Percentiles rank a stretch among this genome's conserved stretches.
phyloP scores from a whole-genome alignment of 371 early-diverging fungal species.

The Batrachochytrium dendrobatidis region DNA sequence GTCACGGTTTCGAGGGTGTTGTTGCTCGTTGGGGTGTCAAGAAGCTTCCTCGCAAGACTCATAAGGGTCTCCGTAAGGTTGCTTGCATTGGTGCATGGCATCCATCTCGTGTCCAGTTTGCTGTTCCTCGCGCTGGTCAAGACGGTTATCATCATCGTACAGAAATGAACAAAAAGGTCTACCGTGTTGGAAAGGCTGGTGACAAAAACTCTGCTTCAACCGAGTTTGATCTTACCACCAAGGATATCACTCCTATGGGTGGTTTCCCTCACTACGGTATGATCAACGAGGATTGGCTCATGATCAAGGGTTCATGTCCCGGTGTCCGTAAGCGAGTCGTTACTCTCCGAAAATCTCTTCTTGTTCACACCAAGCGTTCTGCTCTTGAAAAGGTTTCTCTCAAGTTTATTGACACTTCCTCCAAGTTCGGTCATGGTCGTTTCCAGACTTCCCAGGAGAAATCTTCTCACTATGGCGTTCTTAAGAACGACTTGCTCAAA shows the following conservation, averaged over 20 bases:
- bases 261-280: slow-evolving; percentile 99
- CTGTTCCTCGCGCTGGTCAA: slow-evolving; percentile 99
- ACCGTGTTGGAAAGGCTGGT: slow-evolving; percentile 92
- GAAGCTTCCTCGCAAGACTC: slow-evolving; percentile 99
- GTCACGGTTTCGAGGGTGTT: slow-evolving; percentile 99
- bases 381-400: slow-evolving; percentile 94
- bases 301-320: slow-evolving; percentile 98
- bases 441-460: slow-evolving; percentile 99
- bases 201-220: slow-evolving; percentile 74
- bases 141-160: slow-evolving; percentile 99
- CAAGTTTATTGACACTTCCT: slow-evolving; percentile 99
- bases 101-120: slow-evolving; percentile 99
- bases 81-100: slow-evolving; percentile 99
- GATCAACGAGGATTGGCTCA: slow-evolving; percentile 96
- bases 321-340: slow-evolving; percentile 98
- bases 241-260: slow-evolving; percentile 98
- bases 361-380: slow-evolving; percentile 88
- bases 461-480: slow-evolving; percentile 22
- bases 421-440: slow-evolving; percentile 99
- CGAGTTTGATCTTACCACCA: slow-evolving; percentile 97
- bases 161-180: slow-evolving; percentile 99
- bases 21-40: slow-evolving; percentile 99
- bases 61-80: slow-evolving; percentile 99
- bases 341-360: slow-evolving; percentile 97
- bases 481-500: slow-evolving; percentile 29